Conservation (phyloP, 306 rosid genomes). For the barrel medic (Medicago truncatula) region DNA sequence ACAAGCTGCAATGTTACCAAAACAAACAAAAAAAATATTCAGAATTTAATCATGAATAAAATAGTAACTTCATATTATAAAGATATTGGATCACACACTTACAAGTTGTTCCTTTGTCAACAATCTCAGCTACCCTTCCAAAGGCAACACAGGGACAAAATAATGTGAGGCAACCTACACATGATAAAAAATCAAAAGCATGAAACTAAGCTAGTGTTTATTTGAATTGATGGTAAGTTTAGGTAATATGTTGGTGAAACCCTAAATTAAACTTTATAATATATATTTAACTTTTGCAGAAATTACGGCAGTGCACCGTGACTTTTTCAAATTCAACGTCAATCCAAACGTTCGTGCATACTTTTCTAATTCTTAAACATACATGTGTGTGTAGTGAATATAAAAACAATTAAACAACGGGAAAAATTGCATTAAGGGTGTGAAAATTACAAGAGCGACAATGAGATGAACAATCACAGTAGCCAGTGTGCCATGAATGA, state of each 20-base stretch:
- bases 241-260: too few species aligned
- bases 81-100: not conserved
- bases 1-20: slow-evolving; percentile 24
- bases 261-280: too few species aligned
- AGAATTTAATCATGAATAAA: not conserved
- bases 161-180: slow-evolving; percentile 34
- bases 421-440: too few species aligned
- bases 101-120: not conserved
- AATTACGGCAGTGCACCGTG: too few species aligned
- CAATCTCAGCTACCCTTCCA: slow-evolving; percentile 38
- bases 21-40: not conserved
- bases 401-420: too few species aligned
- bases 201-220: not conserved
- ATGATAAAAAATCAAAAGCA: not conserved
- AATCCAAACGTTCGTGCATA: too few species aligned
- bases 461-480: slow-evolving; percentile 5
- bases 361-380: too few species aligned
- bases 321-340: too few species aligned
- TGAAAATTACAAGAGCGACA: not conserved
- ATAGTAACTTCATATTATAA: not conserved
- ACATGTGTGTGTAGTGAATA: too few species aligned
- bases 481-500: slow-evolving; percentile 27
- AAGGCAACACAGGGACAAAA: slow-evolving; percentile 42
- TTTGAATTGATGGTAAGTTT: too few species aligned
- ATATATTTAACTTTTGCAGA: too few species aligned